A percentile compares a stretch with the other conserved stretches of the same genome.
Evolutionary conservation across 345 rosid genomes (phyloP).

Genomic region (Reutealis trisperma): DNA sequence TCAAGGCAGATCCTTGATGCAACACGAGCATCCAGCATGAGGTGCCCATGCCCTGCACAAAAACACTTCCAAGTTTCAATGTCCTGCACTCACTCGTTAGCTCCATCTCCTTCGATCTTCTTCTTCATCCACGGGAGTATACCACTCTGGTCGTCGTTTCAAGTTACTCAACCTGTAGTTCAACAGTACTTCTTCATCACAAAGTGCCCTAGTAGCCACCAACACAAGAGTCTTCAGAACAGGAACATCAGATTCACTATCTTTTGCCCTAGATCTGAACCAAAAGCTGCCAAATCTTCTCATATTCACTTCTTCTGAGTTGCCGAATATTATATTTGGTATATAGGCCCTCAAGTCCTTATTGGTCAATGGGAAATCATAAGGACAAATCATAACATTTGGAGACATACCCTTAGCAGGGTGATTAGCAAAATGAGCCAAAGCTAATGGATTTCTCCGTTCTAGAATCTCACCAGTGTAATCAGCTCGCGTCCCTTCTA

Average conservation of each 20-base stretch:
- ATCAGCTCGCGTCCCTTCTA: constrained; percentile 37
- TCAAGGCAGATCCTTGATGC: background rate
- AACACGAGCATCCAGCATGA: background rate
- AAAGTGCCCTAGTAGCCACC: constrained; percentile 72
- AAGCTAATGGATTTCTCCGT: constrained; percentile 80
- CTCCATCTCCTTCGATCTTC: constrained; percentile 74
- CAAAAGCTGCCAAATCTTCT: constrained; percentile 70
- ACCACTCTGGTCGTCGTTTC: constrained; percentile 68
- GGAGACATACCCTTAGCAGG: constrained; percentile 66
- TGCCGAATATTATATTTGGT: constrained; percentile 63
- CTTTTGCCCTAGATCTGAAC: constrained; percentile 47
- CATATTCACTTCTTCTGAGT: constrained; percentile 57
- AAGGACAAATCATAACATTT: constrained; percentile 84
- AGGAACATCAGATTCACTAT: constrained; percentile 33
- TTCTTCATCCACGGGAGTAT: constrained; percentile 74
- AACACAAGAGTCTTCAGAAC: constrained; percentile 65
- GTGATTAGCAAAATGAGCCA: constrained; percentile 83
- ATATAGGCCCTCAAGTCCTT: constrained; percentile 66
- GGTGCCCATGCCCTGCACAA: background rate
- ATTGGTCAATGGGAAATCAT: constrained; percentile 74
- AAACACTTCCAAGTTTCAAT: background rate
- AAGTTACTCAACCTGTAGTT: constrained; percentile 73
- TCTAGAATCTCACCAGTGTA: constrained; percentile 50
- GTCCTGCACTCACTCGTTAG: constrained; percentile 21
- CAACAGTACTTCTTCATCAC: constrained; percentile 72